Evolutionary conservation across 257 asterid genomes (phyloP), one percentile per base, ranked within the genome.

Genomic region (Galeopsis tetrahit): DNA sequence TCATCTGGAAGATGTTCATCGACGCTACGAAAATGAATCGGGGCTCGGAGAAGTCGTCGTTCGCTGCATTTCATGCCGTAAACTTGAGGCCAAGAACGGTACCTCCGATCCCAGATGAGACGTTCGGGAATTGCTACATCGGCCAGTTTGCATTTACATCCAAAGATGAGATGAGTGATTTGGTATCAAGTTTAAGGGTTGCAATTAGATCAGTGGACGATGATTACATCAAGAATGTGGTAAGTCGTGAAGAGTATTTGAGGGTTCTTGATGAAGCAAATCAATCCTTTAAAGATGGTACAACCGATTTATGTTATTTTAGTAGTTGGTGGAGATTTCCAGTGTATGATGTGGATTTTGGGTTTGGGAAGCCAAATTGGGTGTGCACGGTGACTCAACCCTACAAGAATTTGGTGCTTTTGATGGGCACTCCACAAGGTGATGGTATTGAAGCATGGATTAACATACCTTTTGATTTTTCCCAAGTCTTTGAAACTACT

Each of bases 271-370:
- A 14, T 15, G 28, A 69, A 33, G 1, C 1, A 1, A 53, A 10
- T 5, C 34, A 13, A 10, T 7, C 40, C 13, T 31, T 21, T 1
- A 21, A 7, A 7, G 3, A 65, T 0, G 66, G 35, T 10, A 10
- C 8, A 7, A 31, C 13, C 7, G 48, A 42, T 9, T 10, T 32
- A 4, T 28, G 42, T 0, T 0, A 1, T 7, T 57, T 70, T 32
- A 13, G 48, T 0, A 70, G 75, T n/a, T 70, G 75, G 68, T 58
- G 13, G 2, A 43, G 68, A 59, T 70, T 42, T 57, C 68, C 68
- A 21, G 28, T 21, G 28, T 21, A 21, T 21, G 35, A 32, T 1
- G 75, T 42, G 6, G 75, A 70, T 32, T 70, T 70, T 31, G 59
- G 59, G 75, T 0, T 58, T 59, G 68, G 75, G 68, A 14, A 70